Evolutionary conservation across 192 early-diverging fungal species (phyloP).

Genomic region (Chytriomyces sp.): DNA sequence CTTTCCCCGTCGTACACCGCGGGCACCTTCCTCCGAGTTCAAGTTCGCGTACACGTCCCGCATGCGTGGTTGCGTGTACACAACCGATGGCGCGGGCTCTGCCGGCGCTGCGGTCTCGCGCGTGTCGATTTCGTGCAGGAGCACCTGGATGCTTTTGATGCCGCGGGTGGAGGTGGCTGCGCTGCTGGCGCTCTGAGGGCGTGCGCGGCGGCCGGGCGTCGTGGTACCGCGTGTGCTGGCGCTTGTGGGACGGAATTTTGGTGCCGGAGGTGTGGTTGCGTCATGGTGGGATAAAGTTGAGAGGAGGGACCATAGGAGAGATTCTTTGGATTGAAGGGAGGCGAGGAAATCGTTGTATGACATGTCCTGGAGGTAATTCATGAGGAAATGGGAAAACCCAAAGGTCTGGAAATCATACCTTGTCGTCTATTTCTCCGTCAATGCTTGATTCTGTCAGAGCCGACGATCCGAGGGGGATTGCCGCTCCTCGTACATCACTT

Average conservation of each 20-base stretch:
- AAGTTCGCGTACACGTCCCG: background rate
- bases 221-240: background rate
- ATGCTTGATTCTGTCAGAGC: background rate
- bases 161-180: background rate
- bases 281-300: background rate
- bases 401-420: background rate
- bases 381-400: background rate
- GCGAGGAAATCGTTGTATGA: constrained; percentile 1
- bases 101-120: background rate
- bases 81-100: background rate
- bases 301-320: constrained; percentile 16
- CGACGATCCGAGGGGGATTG: background rate
- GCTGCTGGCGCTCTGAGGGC: constrained; percentile 8
- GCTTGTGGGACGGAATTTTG: background rate
- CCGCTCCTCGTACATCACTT: background rate
- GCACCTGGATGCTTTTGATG: constrained; percentile 26
- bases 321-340: constrained; percentile 5
- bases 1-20: background rate
- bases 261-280: background rate
- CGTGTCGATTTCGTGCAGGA: constrained; percentile 19
- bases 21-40: background rate
- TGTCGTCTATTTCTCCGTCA: background rate
- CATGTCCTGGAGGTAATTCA: background rate
- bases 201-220: background rate
- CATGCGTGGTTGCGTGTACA: background rate